Percentiles rank a stretch among this genome's conserved stretches.
Conservation (phyloP, 164 flowering plant genomes). For the Liquidambar formosana region DNA sequence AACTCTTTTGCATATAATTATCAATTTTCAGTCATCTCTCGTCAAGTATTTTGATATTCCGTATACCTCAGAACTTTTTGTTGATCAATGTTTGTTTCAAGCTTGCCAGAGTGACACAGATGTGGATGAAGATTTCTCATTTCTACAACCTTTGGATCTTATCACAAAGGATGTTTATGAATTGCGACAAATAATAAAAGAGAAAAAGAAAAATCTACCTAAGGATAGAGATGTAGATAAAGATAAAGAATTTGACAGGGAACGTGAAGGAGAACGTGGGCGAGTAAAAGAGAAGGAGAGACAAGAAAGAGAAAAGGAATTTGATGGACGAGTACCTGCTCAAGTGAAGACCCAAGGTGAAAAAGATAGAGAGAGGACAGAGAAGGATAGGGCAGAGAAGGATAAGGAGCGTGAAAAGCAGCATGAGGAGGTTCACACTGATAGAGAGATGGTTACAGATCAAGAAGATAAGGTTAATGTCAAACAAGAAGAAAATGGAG, state of each 20-base stretch:
- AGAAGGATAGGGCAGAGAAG: conserved; percentile 43
- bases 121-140: conserved; percentile 87
- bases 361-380: conserved; percentile 19
- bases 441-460: conserved; percentile 40
- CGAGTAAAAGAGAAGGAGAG: conserved; percentile 23
- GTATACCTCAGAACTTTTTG: neutral
- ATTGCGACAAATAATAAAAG: conserved; percentile 69
- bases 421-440: conserved; percentile 45
- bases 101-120: conserved; percentile 76
- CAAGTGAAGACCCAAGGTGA: conserved; percentile 21
- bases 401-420: conserved; percentile 58
- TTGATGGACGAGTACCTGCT: neutral
- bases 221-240: conserved; percentile 62
- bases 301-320: conserved; percentile 33
- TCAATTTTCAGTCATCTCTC: neutral
- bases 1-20: conserved; percentile 1
- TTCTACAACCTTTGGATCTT: conserved; percentile 89
- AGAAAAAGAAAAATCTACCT: conserved; percentile 57
- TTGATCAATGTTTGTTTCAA: conserved; percentile 33
- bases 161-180: conserved; percentile 86
- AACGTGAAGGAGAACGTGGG: conserved; percentile 28
- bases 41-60: neutral
- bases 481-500: conserved; percentile 59
- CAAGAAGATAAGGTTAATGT: conserved; percentile 43
- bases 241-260: conserved; percentile 48